Percentiles rank a stretch among this genome's conserved stretches.
phyloP scores from a whole-genome alignment of 2,329 filamentous ascomycete species.

The Oidium heveae region DNA sequence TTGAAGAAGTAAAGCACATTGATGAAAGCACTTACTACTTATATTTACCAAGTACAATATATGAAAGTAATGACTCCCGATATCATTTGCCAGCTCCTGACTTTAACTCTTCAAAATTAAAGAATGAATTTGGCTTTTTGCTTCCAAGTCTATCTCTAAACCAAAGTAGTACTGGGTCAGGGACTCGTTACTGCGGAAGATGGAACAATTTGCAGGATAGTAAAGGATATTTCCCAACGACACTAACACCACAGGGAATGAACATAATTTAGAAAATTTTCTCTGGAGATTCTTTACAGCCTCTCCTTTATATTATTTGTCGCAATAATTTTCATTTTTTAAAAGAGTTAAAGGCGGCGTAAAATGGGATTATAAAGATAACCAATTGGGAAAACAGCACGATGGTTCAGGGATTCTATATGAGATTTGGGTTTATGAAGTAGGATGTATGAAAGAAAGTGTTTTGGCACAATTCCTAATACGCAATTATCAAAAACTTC shows the following conservation, averaged over 20 bases:
- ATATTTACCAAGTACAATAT: slow-evolving; percentile 13
- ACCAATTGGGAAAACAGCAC: not conserved
- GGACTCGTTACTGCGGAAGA: slow-evolving; percentile 8
- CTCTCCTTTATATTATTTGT: not conserved
- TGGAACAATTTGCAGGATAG: slow-evolving; percentile 11
- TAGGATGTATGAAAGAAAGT: not conserved
- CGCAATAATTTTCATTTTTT: not conserved
- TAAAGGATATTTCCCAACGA: slow-evolving; percentile 12
- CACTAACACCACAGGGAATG: slow-evolving; percentile 11
- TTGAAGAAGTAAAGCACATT: slow-evolving; percentile 12
- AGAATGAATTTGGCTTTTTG: slow-evolving; percentile 7
- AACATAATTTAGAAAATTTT: slow-evolving; percentile 8
- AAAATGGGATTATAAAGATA: not conserved
- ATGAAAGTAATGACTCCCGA: slow-evolving; percentile 10
- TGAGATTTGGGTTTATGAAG: not conserved
- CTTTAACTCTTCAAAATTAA: slow-evolving; percentile 9
- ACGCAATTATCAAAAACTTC: not conserved
- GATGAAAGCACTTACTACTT: slow-evolving; percentile 10
- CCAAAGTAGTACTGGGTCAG: slow-evolving; percentile 5
- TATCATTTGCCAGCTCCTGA: slow-evolving; percentile 10
- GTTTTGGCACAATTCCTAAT: not conserved
- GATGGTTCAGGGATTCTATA: not conserved
- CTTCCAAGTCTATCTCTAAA: slow-evolving; percentile 8
- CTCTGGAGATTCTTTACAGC: not conserved
- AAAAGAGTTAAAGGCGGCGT: not conserved